phyloP scores from a whole-genome alignment of 2,329 filamentous ascomycete genomes.

The Apiospora kogelbergensis region DNA sequence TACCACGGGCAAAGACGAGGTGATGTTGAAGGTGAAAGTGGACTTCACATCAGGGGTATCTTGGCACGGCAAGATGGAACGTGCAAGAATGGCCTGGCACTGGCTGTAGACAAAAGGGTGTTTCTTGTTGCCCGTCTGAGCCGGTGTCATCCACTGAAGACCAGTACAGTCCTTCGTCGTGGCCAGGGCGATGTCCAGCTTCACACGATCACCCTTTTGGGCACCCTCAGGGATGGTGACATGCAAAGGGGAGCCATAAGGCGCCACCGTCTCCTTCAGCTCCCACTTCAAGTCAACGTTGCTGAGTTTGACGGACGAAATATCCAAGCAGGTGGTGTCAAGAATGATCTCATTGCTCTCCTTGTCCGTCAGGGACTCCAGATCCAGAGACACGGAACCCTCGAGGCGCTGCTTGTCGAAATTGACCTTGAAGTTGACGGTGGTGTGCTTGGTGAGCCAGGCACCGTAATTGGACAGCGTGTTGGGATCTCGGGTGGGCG shows the following conservation, averaged over 20 bases:
- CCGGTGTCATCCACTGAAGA: conserved; percentile 90
- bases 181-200: conserved; percentile 66
- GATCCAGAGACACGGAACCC: conserved; percentile 73
- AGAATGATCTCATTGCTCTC: conserved; percentile 77
- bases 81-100: conserved; percentile 93
- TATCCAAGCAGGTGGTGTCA: conserved; percentile 81
- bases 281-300: conserved; percentile 65
- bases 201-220: conserved; percentile 51
- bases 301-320: conserved; percentile 71
- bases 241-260: conserved; percentile 72
- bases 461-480: conserved; percentile 90
- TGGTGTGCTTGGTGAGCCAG: conserved; percentile 82
- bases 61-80: conserved; percentile 93
- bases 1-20: conserved; percentile 84
- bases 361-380: conserved; percentile 75
- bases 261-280: conserved; percentile 67
- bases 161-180: conserved; percentile 90
- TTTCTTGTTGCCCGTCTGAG: conserved; percentile 93
- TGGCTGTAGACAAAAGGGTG: conserved; percentile 98
- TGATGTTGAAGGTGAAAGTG: conserved; percentile 87
- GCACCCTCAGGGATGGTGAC: conserved; percentile 59
- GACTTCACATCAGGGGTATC: conserved; percentile 97
- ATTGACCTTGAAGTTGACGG: conserved; percentile 77
- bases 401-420: conserved; percentile 77
- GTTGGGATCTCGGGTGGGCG: conserved; percentile 71